These are phyloP conservation scores for Solanum tarijense DNA, from an alignment of 257 asterid species.

Conservation along the genomic window DNA sequence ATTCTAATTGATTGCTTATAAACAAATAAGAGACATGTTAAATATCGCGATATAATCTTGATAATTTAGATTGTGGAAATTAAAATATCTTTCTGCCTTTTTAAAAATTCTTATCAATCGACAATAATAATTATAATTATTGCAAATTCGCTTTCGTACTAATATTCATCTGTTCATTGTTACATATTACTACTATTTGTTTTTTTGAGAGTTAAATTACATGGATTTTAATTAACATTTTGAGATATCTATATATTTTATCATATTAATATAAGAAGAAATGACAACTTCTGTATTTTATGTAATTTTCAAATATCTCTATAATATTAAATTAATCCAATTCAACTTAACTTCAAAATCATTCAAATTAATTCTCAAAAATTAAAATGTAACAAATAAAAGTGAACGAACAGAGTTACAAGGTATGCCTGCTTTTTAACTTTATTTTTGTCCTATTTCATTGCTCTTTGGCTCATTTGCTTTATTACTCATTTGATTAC, in stretches of 20 bases:
- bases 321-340: no score
- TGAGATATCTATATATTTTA: no score
- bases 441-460: not conserved
- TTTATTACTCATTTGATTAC: not conserved
- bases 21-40: not conserved
- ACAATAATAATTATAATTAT: not conserved
- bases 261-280: not conserved
- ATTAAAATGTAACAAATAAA: accelerated
- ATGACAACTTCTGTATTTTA: no score
- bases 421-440: not conserved
- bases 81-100: accelerated
- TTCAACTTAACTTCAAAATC: no score
- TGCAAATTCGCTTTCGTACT: not conserved
- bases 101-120: not conserved
- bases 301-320: no score
- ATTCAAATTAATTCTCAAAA: accelerated
- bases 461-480: not conserved
- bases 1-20: not conserved
- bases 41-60: accelerated
- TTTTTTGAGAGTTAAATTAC: not conserved
- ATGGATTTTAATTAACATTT: no score
- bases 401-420: accelerated
- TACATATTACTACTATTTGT: no score
- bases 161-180: no score
- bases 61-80: no score